A percentile compares a stretch with the other conserved stretches of the same genome.
These are phyloP conservation scores for Clohesyomyces aquaticus DNA, from an alignment of 495 filamentous ascomycete species.

Conservation along the genomic window DNA sequence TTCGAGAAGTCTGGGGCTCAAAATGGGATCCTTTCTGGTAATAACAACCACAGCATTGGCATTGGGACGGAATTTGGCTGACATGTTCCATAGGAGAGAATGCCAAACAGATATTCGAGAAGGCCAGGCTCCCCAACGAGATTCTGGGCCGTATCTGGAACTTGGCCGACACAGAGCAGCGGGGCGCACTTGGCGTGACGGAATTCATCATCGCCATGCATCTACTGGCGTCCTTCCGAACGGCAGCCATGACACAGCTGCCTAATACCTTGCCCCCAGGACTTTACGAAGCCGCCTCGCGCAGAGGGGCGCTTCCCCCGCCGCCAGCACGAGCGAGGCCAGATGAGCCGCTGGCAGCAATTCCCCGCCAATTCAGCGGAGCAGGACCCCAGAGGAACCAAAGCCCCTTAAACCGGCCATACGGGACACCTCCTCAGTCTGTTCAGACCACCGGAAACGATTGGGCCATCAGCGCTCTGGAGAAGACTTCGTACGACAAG, in stretches of 20 bases:
- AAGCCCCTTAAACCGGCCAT: constrained; percentile 70
- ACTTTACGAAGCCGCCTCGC: constrained; percentile 87
- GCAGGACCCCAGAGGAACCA: constrained; percentile 62
- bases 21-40: constrained; percentile 80
- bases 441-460: constrained; percentile 69
- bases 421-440: constrained; percentile 55
- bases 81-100: constrained; percentile 61
- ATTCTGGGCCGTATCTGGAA: constrained; percentile 92
- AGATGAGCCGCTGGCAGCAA: constrained; percentile 46
- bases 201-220: constrained; percentile 99
- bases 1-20: constrained; percentile 85
- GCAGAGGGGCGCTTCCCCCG: constrained; percentile 59
- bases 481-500: constrained; percentile 83
- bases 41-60: neutral
- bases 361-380: constrained; percentile 76
- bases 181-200: constrained; percentile 82
- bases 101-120: constrained; percentile 94
- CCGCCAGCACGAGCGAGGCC: constrained; percentile 33
- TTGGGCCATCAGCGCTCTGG: constrained; percentile 79
- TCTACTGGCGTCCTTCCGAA: constrained; percentile 86
- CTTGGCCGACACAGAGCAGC: constrained; percentile 87
- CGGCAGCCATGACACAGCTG: constrained; percentile 73
- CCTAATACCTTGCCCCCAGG: constrained; percentile 82
- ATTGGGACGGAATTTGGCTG: neutral
- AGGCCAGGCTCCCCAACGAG: constrained; percentile 86